Conservation (phyloP, 2,329 filamentous ascomycete species). For the Trichoderma koningii region DNA sequence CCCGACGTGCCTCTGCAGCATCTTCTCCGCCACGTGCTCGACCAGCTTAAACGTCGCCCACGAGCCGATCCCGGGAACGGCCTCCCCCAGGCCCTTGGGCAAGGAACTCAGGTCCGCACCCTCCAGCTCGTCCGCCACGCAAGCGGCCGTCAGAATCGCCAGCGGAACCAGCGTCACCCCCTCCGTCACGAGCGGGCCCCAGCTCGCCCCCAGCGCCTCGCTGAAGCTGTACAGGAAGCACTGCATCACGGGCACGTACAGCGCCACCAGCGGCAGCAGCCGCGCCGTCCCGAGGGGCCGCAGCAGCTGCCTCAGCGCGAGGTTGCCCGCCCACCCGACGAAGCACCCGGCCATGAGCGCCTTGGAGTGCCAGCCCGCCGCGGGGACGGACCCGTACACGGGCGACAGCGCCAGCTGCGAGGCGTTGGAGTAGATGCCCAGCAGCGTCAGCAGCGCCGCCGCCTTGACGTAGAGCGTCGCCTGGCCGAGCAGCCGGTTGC, state of each 20-base stretch:
- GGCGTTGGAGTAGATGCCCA: slow-evolving; percentile 65
- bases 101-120: slow-evolving; percentile 57
- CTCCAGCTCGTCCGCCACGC: slow-evolving; percentile 66
- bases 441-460: slow-evolving; percentile 37
- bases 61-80: slow-evolving; percentile 64
- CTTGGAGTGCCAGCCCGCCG: slow-evolving; percentile 69
- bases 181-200: slow-evolving; percentile 77
- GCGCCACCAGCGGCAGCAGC: slow-evolving; percentile 71
- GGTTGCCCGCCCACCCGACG: slow-evolving; percentile 70
- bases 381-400: slow-evolving; percentile 82
- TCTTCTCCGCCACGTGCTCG: slow-evolving; percentile 45
- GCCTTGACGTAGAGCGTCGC: slow-evolving; percentile 43
- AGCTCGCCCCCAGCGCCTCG: slow-evolving; percentile 63
- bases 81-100: slow-evolving; percentile 61
- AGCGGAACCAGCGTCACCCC: slow-evolving; percentile 70
- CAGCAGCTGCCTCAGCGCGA: slow-evolving; percentile 52
- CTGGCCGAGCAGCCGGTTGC: slow-evolving; percentile 43
- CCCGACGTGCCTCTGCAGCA: slow-evolving; percentile 58
- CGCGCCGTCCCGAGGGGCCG: slow-evolving; percentile 49
- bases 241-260: slow-evolving; percentile 74
- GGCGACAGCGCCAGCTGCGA: slow-evolving; percentile 80
- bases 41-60: slow-evolving; percentile 65
- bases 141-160: slow-evolving; percentile 63
- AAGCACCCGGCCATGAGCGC: slow-evolving; percentile 68
- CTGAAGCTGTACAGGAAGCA: slow-evolving; percentile 70